Evolutionary conservation across 192 early-diverging fungal species (phyloP).

Genomic region (Coemansia nantahalensis): DNA sequence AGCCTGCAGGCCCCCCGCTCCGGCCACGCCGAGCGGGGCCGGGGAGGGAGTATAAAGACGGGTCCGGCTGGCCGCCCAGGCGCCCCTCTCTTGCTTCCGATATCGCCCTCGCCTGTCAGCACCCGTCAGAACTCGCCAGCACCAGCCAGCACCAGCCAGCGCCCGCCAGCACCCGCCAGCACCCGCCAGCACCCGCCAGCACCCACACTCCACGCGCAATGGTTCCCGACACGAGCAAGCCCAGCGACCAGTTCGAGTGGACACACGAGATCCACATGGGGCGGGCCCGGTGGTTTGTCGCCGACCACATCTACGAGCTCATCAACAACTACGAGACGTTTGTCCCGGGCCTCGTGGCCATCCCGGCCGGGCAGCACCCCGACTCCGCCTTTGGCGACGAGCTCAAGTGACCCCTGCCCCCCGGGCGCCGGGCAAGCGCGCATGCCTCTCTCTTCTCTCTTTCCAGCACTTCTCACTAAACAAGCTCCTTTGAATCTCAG

Average conservation of each 20-base stretch:
- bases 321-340: constrained; percentile 35
- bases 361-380: constrained; percentile 46
- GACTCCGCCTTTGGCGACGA: constrained; percentile 49
- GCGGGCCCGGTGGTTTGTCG: constrained; percentile 51
- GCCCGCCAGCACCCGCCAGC: too few relatives aligned
- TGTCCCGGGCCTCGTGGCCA: constrained; percentile 47
- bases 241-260: constrained; percentile 53
- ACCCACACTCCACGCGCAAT: too few relatives aligned
- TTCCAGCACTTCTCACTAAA: too few relatives aligned
- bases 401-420: constrained; percentile 15
- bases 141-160: background rate
- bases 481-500: background rate
- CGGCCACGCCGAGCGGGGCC: too few relatives aligned
- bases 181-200: too few relatives aligned
- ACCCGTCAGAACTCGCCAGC: too few relatives aligned
- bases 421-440: too few relatives aligned
- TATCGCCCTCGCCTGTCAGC: too few relatives aligned
- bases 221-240: constrained; percentile 54
- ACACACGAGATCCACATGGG: constrained; percentile 51
- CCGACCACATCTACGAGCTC: constrained; percentile 54
- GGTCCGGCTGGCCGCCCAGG: too few relatives aligned
- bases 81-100: too few relatives aligned
- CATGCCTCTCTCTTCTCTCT: background rate
- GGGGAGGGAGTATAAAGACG: too few relatives aligned
- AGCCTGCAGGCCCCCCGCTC: too few relatives aligned